Evolutionary conservation across 2,329 filamentous ascomycete species (phyloP).

Genomic region (Trichoderma polysporum): DNA sequence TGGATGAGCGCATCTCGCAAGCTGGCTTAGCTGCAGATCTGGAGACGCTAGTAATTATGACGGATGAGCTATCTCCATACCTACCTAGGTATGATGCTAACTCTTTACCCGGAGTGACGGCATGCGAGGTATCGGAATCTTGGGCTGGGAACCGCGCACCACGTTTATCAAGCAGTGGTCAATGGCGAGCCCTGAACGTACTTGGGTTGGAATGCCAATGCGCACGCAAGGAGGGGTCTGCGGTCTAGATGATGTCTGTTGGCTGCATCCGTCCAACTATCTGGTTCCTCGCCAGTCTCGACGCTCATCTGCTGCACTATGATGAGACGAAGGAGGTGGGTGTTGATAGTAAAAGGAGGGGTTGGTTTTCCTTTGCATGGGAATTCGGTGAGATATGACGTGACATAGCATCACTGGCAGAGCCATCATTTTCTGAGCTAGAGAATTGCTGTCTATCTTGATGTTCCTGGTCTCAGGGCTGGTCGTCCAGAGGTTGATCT

Average conservation of each 20-base stretch:
- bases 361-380: background rate
- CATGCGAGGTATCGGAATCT: background rate
- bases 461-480: background rate
- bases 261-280: background rate
- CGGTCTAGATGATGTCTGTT: background rate
- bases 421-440: background rate
- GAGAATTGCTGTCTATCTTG: background rate
- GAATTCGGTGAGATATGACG: constrained; percentile 6
- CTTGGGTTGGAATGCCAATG: background rate
- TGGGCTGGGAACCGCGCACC: background rate
- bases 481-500: background rate
- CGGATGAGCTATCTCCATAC: constrained; percentile 7
- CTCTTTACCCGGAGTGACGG: background rate
- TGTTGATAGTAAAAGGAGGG: constrained; percentile 16
- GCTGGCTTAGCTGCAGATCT: constrained; percentile 12
- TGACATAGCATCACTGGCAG: background rate
- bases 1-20: constrained; percentile 1
- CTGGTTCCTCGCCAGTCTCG: background rate
- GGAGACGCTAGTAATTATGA: constrained; percentile 10
- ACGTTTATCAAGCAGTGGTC: constrained; percentile 6
- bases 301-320: background rate
- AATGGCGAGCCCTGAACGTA: background rate
- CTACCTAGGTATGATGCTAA: background rate
- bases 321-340: background rate
- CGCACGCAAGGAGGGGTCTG: constrained; percentile 12